Evolutionary conservation across 129 eudicot genomes (phyloP), one percentile per base, ranked within the genome.

Genomic region (Logfia minima): DNA sequence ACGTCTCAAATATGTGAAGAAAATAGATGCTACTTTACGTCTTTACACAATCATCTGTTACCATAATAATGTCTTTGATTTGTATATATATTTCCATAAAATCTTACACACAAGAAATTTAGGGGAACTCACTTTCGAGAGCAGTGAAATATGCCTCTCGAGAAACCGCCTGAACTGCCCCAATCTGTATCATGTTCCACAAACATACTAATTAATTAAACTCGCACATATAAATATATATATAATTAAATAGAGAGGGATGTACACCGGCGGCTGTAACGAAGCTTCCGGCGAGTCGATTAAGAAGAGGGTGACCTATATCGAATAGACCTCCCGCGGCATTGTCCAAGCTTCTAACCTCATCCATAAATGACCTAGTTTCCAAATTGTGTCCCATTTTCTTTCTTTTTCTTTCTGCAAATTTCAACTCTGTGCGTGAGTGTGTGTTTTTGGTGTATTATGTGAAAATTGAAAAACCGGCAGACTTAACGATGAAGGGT

Each of bases 251-350:
- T n/a, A 75, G 22, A 75, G 11, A 75, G 43, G 35, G n/a, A 66
- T 74, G 6, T 76, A 90, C 98, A 26, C 94, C 96, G 59, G 98
- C 96, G 59, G 98, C 93, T 43, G 86, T 92, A 80, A 90, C 82
- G 64, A 92, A 92, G 74, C 83, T 88, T 63, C 89, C 93, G 62
- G 92, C 87, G 34, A 92, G 72, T 53, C 93, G 86, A 56, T 90
- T 92, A 23, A 92, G 96, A 21, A 92, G 93, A 81, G 98, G 98
- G 24, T 92, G 98, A 41, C 98, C 98, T 10, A 92, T 83, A 75
- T 86, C 98, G 55, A 88, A 83, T 4, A 78, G 52, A 14, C 84
- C 80, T 6, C 85, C 82, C 4, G 71, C 84, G 2, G 70, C 81
- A 21, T 82, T 88, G 66, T 92, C 81, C 59, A 76, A 84, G 84